A percentile compares a stretch with the other conserved stretches of the same genome.
Conservation (phyloP, 1,139 yeast genomes). For the Zygotorulaspora mrakii region DNA sequence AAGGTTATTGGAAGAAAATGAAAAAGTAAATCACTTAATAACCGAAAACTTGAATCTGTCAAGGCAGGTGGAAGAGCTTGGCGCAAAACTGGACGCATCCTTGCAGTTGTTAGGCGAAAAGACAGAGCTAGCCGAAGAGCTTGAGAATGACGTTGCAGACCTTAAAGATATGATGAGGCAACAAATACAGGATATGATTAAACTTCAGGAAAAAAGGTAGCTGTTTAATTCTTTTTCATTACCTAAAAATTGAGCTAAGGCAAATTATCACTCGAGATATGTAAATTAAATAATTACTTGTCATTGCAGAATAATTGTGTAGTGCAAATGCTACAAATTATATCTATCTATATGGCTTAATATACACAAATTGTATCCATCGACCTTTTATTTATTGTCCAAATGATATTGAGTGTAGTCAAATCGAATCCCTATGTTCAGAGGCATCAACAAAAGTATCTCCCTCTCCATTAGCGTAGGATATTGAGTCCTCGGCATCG, state of each 20-base stretch:
- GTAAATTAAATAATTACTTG: too few relatives aligned
- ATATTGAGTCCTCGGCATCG: slow-evolving; percentile 42
- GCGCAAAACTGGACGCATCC: slow-evolving; percentile 53
- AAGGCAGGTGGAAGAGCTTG: slow-evolving; percentile 40
- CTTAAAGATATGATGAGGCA: slow-evolving; percentile 74
- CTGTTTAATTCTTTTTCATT: too few relatives aligned
- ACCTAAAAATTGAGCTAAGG: too few relatives aligned
- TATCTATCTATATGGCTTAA: too few relatives aligned
- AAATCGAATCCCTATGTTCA: slow-evolving; percentile 17
- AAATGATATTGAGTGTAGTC: not conserved
- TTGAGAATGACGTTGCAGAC: slow-evolving; percentile 83
- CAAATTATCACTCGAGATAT: too few relatives aligned
- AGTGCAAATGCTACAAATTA: slow-evolving; percentile 14
- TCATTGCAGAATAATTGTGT: too few relatives aligned
- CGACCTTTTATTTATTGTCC: too few relatives aligned
- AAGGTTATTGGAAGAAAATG: slow-evolving; percentile 53
- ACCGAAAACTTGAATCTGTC: slow-evolving; percentile 40
- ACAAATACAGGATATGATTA: slow-evolving; percentile 85
- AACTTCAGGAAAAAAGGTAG: slow-evolving; percentile 45
- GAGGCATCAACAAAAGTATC: slow-evolving; percentile 45
- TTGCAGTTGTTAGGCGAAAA: slow-evolving; percentile 83
- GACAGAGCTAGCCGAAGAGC: slow-evolving; percentile 78
- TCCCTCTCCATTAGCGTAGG: slow-evolving; percentile 49
- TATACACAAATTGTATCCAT: too few relatives aligned
- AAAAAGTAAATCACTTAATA: slow-evolving; percentile 42